Base-by-base conservation (phyloP, 2,329 filamentous ascomycete genomes). In the Microcyclosporella mali region DNA sequence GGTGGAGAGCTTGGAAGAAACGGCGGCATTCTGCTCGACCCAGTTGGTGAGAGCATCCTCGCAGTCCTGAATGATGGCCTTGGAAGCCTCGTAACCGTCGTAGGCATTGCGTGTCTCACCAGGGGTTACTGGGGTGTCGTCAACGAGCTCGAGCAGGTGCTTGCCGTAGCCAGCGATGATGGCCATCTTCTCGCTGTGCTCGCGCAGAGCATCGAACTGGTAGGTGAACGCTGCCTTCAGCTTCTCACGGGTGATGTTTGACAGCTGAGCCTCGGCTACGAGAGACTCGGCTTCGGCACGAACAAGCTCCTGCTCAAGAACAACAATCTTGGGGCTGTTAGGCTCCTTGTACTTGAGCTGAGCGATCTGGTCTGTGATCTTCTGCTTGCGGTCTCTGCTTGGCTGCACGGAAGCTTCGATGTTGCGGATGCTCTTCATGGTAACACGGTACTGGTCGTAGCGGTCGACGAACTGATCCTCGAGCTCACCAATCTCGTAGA, bases 311-410 rank as follows among this genome's bases (percentile, higher is more conserved):
- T 98, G 92, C 71, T 98, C 92, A 42, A 98, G 82, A 31, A 98
- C 89, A 45, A 95, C 88, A 57, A 98, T 95, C 72, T 88, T 92
- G 52, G 90, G 89, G 28, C 89, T 95, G 73, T 94, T 95, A 56
- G 92, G 92, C 69, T 98, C 92, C 75, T 98, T 98, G 81, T 97
- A 98, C 71, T 98, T 98, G 60, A 98, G 79, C 68, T 97, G 90
- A 38, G 92, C 90, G 59, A 98, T 98, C 66, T 97, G 88, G 66
- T 98, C 92, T 59, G 88, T 95, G 63, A 98, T 97, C 73, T 97
- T 98, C 69, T 97, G 90, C 75, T 98, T 98, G 69, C 92, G 86
- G 70, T 98, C 92, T 71, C 92, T 81, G 74, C 89, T 95, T 43
- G 92, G 92, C 71, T 98, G 92, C 38, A 98, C 92, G 16, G 90